Conservation (phyloP, 352 stramenopile genomes). For the Globisporangium camurandrum region DNA sequence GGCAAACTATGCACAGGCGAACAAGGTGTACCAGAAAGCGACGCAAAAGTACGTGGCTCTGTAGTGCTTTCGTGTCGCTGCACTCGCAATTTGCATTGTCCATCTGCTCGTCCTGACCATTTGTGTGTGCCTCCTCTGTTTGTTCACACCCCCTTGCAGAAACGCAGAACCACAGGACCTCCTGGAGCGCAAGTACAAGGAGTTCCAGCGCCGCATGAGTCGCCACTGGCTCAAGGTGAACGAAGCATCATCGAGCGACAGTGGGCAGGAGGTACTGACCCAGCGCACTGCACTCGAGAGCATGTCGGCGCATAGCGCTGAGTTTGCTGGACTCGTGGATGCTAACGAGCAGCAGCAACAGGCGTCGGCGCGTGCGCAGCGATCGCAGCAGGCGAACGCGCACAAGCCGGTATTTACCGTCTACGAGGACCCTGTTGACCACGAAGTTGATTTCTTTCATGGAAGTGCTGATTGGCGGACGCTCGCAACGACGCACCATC, state of each 20-base stretch:
- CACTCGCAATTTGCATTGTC: no score
- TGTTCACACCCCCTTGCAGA: slow-evolving; percentile 20
- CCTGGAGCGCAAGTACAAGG: slow-evolving; percentile 67
- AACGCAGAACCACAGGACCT: slow-evolving; percentile 64
- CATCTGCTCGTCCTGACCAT: slow-evolving; percentile 1
- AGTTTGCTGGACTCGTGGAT: slow-evolving; percentile 47
- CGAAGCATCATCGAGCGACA: slow-evolving; percentile 18
- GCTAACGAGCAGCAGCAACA: slow-evolving; percentile 63
- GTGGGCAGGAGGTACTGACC: slow-evolving; percentile 28
- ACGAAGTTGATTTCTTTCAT: slow-evolving; percentile 50
- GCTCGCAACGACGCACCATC: slow-evolving; percentile 48
- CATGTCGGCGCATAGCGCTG: slow-evolving; percentile 35
- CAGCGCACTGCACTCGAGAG: slow-evolving; percentile 56
- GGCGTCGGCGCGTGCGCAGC: slow-evolving; percentile 41
- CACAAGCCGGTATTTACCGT: slow-evolving; percentile 83
- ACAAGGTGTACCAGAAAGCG: slow-evolving; percentile 84
- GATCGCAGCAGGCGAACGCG: slow-evolving; percentile 47
- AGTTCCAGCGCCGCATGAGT: slow-evolving; percentile 80
- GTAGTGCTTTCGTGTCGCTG: background rate
- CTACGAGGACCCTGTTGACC: slow-evolving; percentile 58
- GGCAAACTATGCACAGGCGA: slow-evolving; percentile 72
- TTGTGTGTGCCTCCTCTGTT: background rate
- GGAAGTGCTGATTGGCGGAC: slow-evolving; percentile 61
- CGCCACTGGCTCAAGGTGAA: slow-evolving; percentile 73
- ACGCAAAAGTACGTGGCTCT: slow-evolving; percentile 64